These are phyloP conservation scores for Stachybotrys elegans DNA, from an alignment of 2,329 filamentous ascomycete genomes.

Conservation along the genomic window DNA sequence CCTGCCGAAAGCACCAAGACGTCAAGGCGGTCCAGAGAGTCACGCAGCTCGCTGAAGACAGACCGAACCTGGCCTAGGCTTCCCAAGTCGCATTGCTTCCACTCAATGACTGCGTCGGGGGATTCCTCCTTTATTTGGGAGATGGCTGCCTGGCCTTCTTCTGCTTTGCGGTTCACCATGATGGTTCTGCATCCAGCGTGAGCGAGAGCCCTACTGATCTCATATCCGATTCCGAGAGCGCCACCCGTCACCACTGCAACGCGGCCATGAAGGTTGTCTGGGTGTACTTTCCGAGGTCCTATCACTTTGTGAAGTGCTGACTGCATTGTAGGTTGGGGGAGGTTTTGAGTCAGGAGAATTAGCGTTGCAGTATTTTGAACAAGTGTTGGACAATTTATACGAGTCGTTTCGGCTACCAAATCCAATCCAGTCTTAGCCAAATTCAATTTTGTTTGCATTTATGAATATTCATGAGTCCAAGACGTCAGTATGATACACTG, in stretches of 20 bases:
- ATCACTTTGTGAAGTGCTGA: slow-evolving; percentile 29
- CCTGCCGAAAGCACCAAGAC: slow-evolving; percentile 37
- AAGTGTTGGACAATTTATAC: no score
- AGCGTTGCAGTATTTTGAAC: no score
- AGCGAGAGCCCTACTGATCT: slow-evolving; percentile 27
- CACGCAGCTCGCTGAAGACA: slow-evolving; percentile 29
- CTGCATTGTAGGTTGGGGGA: slow-evolving; percentile 24
- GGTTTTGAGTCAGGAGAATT: background rate
- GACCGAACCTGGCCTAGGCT: slow-evolving; percentile 29
- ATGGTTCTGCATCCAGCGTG: slow-evolving; percentile 28
- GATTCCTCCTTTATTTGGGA: slow-evolving; percentile 19
- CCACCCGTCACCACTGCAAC: slow-evolving; percentile 33
- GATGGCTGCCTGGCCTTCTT: slow-evolving; percentile 23
- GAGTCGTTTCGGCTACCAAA: no score
- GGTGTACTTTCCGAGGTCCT: slow-evolving; percentile 28
- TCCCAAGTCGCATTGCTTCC: slow-evolving; percentile 36
- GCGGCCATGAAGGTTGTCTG: slow-evolving; percentile 27
- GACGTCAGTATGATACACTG: no score
- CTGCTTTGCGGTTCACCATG: slow-evolving; percentile 29
- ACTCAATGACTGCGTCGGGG: slow-evolving; percentile 27
- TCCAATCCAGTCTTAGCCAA: no score
- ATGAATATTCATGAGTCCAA: no score
- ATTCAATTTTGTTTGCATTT: no score
- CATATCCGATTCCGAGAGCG: slow-evolving; percentile 32
- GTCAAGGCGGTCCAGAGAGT: slow-evolving; percentile 32